Base-by-base conservation (phyloP, 805 yeast species). In the Pichia manshurica region DNA sequence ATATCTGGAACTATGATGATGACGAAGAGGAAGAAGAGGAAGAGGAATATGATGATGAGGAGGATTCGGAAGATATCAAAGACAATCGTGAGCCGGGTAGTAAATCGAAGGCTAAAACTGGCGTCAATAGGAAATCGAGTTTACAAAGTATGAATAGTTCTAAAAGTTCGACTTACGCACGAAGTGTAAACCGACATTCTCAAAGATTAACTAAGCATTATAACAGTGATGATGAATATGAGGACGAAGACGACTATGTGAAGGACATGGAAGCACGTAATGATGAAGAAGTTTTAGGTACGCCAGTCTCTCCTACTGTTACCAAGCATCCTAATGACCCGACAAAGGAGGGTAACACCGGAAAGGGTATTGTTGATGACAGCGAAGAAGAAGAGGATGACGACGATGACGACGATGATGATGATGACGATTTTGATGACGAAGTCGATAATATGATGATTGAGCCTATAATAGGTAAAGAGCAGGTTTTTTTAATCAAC, bases 391-490 rank as follows among this genome's bases (percentile, higher is more conserved):
- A 48, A 19, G 54, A 46, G 2, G 56, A 49, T 25, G 53, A 50
- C 3, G 63, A 56, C 10, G 60, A 55, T 9, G 65, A 62, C 12
- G 65, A 60, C 3, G 66, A 56, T 21, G 63, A 56, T 9, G 62
- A 57, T 19, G 66, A 61, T 16, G 62, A 55, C 41, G 70, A 66
- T 38, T 63, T 63, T 44, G 69, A 67, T 46, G 68, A 66, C 49
- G 71, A 64, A 41, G 61, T 67, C 2, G 72, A 68, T 44, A 66
- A 65, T 42, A 68, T 67, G 47, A 57, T 65, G 46, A 68, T 69
- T 19, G 74, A 69, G 46, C 72, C 74, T 8, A 78, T 78, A 2
- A 76, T 78, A 32, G 80, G 79, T 22, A 69, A 69, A 31, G 68
- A 70, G 12, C 81, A 77, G 52, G 63, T 77, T 41, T 67, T 67